These are phyloP conservation scores for Vanrija sp. DNA, from an alignment of 1,284 basidiomycete genomes.

Conservation along the genomic window DNA sequence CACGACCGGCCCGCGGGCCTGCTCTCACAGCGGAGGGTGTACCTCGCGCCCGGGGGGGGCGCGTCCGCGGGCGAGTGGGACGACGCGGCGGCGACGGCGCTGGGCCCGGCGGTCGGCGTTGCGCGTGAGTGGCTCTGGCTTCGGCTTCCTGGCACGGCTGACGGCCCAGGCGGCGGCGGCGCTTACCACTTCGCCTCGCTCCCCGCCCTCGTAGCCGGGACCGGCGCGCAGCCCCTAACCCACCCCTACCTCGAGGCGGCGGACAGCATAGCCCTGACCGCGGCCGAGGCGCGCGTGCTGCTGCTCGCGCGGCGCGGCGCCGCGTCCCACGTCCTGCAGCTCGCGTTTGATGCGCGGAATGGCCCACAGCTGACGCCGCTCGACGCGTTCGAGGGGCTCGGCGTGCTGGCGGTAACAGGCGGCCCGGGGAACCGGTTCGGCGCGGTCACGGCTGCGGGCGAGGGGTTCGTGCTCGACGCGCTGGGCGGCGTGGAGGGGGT, in stretches of 20 bases:
- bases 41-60: not conserved
- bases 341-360: slow-evolving; percentile 7
- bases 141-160: not conserved
- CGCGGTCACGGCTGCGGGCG: slow-evolving; percentile 26
- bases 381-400: slow-evolving; percentile 33
- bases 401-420: slow-evolving; percentile 19
- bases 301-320: not conserved
- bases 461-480: slow-evolving; percentile 24
- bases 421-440: slow-evolving; percentile 23
- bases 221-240: not conserved
- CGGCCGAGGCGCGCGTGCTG: not conserved
- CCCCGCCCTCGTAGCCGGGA: not conserved
- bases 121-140: not conserved
- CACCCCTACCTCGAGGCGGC: not conserved
- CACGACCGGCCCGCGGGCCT: not conserved
- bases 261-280: slow-evolving; percentile 13
- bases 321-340: slow-evolving; percentile 27
- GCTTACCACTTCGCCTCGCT: not conserved
- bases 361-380: slow-evolving; percentile 3
- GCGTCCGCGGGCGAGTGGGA: slow-evolving; percentile 8
- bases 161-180: not conserved
- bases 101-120: slow-evolving; percentile 3
- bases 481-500: slow-evolving; percentile 14
- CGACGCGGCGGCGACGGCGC: slow-evolving; percentile 20
- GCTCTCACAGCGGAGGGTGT: not conserved